These are phyloP conservation scores for Cutaneotrichosporon cavernicola DNA, from an alignment of 1,284 basidiomycete genomes.

Conservation along the genomic window DNA sequence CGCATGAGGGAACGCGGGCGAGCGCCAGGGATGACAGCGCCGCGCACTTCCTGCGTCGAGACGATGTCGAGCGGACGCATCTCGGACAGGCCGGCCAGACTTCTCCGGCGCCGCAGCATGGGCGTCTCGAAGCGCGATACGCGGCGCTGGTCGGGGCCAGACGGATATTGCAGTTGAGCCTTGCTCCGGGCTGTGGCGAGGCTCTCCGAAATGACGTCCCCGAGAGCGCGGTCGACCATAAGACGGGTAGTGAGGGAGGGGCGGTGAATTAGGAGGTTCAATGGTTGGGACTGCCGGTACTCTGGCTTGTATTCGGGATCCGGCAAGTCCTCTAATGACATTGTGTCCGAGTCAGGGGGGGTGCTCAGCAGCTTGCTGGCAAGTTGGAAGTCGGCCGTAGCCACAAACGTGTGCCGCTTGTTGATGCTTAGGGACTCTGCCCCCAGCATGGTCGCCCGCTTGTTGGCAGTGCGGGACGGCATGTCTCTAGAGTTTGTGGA, in stretches of 20 bases:
- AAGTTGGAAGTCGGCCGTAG: not conserved
- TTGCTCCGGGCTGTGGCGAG: conserved; percentile 49
- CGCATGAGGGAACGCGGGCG: conserved; percentile 8
- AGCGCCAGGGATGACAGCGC: conserved; percentile 9
- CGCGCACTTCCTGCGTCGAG: conserved; percentile 14
- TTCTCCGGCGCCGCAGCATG: conserved; percentile 41
- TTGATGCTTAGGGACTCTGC: not conserved
- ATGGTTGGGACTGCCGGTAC: conserved; percentile 28
- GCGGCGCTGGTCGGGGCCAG: conserved; percentile 29
- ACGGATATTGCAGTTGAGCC: conserved; percentile 38
- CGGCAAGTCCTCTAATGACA: conserved; percentile 1
- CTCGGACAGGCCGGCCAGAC: conserved; percentile 31
- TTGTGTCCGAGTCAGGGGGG: not conserved
- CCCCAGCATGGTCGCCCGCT: not conserved
- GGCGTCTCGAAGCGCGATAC: conserved; percentile 34
- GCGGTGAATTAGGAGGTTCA: conserved; percentile 64
- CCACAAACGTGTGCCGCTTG: conserved; percentile 4
- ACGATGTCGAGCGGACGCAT: conserved; percentile 18
- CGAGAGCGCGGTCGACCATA: conserved; percentile 51
- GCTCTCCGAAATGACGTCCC: conserved; percentile 53
- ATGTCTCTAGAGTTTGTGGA: conserved; percentile 9
- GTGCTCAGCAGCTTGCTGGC: not conserved
- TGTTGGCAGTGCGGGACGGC: not conserved
- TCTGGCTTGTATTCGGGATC: conserved; percentile 14
- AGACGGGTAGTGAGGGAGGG: conserved; percentile 67